Conservation (phyloP, 345 rosid species). For the Eucalyptus paniculata region DNA sequence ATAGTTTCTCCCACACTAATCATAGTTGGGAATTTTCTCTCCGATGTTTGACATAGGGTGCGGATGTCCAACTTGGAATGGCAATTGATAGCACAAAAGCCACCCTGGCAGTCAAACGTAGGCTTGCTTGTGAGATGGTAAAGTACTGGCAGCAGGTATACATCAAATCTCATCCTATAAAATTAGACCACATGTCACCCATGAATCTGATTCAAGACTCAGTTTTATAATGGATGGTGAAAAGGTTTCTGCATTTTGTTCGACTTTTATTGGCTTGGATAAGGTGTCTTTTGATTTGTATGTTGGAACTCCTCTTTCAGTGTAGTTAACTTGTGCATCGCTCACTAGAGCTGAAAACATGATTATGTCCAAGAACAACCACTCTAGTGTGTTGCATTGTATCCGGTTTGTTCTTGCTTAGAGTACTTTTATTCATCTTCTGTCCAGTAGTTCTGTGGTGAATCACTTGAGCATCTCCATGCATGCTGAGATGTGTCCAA, state of each 20-base stretch:
- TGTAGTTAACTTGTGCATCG: not conserved
- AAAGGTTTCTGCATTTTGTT: not conserved
- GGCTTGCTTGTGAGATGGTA: slow-evolving; percentile 99
- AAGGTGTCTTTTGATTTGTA: not conserved
- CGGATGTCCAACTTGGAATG: slow-evolving; percentile 97
- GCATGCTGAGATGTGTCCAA: not conserved
- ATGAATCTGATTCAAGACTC: not conserved
- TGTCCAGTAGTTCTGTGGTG: not conserved
- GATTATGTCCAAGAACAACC: not conserved
- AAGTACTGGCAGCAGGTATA: slow-evolving; percentile 98
- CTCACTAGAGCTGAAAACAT: not conserved
- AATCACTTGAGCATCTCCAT: not conserved
- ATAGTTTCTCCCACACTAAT: not conserved
- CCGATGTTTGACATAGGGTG: slow-evolving; percentile 45
- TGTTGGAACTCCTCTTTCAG: not conserved
- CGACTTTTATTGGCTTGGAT: not conserved
- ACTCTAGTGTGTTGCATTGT: not conserved
- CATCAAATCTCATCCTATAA: not conserved
- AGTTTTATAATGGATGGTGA: not conserved
- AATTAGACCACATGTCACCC: not conserved
- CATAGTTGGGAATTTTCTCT: not conserved
- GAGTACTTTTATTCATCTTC: not conserved
- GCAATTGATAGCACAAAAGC: slow-evolving; percentile 98
- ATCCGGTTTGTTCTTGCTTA: not conserved
- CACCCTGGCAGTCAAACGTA: slow-evolving; percentile 96